Evolutionary conservation across 306 rosid species (phyloP).

Genomic region (Vicia faba): DNA sequence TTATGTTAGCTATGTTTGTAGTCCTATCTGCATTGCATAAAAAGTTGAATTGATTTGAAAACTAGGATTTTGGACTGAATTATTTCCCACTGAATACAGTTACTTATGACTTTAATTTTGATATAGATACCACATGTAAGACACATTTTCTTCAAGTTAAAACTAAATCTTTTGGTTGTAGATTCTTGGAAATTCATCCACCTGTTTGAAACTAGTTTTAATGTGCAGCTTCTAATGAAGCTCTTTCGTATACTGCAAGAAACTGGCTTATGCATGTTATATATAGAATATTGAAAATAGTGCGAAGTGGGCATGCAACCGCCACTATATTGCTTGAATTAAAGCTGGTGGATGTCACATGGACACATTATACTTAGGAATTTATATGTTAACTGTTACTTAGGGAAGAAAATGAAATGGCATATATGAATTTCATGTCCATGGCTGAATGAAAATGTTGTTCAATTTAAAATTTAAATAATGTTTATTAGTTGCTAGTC

Average conservation of each 20-base stretch:
- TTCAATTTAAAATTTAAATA: constrained; percentile 29
- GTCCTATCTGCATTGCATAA: background rate
- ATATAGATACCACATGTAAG: background rate
- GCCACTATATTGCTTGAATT: constrained; percentile 9
- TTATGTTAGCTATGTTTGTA: background rate
- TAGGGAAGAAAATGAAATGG: constrained; percentile 8
- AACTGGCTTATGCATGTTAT: constrained; percentile 2
- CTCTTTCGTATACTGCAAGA: constrained; percentile 22
- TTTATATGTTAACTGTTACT: background rate
- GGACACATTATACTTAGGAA: constrained; percentile 8
- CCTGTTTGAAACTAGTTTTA: constrained; percentile 10
- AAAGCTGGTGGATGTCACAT: constrained; percentile 3
- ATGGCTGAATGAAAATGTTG: constrained; percentile 24
- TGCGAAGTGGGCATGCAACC: constrained; percentile 9
- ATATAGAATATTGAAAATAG: background rate
- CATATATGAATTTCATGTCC: constrained; percentile 10
- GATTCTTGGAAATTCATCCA: constrained; percentile 8
- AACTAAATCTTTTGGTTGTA: background rate
- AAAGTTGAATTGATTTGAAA: background rate
- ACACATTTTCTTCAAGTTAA: constrained; percentile 1
- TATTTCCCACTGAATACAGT: background rate
- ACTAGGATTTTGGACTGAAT: background rate
- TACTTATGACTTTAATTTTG: background rate
- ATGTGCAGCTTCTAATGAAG: background rate
- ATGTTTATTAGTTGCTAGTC: background rate